phyloP scores from a whole-genome alignment of 2,329 filamentous ascomycete species.

The Alternaria hordeiaustralica region DNA sequence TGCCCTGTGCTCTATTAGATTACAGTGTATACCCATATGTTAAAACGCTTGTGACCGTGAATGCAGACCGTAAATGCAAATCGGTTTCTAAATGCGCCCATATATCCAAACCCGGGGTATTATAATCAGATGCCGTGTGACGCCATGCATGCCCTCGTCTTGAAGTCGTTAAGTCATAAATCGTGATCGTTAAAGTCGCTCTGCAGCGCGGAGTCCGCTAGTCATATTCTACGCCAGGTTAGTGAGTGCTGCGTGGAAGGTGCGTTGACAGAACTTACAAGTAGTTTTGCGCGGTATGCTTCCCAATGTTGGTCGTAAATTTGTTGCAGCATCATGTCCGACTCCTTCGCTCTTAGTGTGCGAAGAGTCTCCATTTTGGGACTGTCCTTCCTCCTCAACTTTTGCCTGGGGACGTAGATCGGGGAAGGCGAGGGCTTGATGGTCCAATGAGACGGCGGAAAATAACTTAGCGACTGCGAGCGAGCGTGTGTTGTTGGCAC shows the following conservation, averaged over 20 bases:
- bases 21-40: slow-evolving; percentile 18
- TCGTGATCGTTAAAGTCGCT: slow-evolving; percentile 9
- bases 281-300: background rate
- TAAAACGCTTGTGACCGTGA: slow-evolving; percentile 9
- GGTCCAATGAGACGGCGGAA: slow-evolving; percentile 15
- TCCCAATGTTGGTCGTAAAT: slow-evolving; percentile 33
- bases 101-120: slow-evolving; percentile 17
- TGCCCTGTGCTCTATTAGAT: slow-evolving; percentile 10
- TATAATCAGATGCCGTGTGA: slow-evolving; percentile 13
- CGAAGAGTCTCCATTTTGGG: slow-evolving; percentile 41
- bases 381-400: slow-evolving; percentile 26
- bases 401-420: slow-evolving; percentile 13
- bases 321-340: slow-evolving; percentile 42
- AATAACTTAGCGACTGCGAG: slow-evolving; percentile 16
- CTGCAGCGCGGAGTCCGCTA: background rate
- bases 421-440: slow-evolving; percentile 14
- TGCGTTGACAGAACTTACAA: background rate
- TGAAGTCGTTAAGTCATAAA: slow-evolving; percentile 10
- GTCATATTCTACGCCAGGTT: slow-evolving; percentile 3
- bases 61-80: slow-evolving; percentile 3
- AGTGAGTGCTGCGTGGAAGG: background rate
- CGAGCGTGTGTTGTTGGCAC: slow-evolving; percentile 12
- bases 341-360: slow-evolving; percentile 41
- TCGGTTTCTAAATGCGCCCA: slow-evolving; percentile 1
- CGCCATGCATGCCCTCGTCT: slow-evolving; percentile 6